phyloP scores from a whole-genome alignment of 345 rosid species.

The Microthlaspi erraticum region DNA sequence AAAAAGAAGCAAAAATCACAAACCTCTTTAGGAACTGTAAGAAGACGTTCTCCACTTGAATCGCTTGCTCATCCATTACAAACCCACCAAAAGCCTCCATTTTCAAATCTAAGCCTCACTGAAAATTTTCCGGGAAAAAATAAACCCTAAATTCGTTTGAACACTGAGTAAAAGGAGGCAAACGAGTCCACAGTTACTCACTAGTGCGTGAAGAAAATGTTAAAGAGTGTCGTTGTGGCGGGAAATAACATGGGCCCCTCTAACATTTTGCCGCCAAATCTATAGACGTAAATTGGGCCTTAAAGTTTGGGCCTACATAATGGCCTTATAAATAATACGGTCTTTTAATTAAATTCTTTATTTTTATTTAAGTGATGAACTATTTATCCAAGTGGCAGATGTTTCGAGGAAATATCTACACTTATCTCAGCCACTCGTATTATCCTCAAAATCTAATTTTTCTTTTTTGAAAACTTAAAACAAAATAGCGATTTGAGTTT shows the following conservation, averaged over 20 bases:
- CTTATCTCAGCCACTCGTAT: conserved; percentile 25
- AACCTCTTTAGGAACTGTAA: conserved; percentile 90
- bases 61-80: conserved; percentile 81
- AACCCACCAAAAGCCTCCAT: conserved; percentile 79
- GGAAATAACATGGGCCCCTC: conserved; percentile 30
- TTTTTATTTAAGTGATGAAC: neutral
- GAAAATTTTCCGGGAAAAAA: neutral
- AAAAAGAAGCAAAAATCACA: neutral
- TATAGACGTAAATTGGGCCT: conserved; percentile 15
- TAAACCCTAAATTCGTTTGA: conserved; percentile 35
- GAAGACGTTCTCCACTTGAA: conserved; percentile 84
- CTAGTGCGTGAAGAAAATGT: neutral
- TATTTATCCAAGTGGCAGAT: conserved; percentile 36
- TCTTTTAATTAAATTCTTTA: no score
- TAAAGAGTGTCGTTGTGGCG: conserved; percentile 36
- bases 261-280: conserved; percentile 38
- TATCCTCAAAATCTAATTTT: conserved; percentile 14
- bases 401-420: conserved; percentile 14
- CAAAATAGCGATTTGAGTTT: neutral
- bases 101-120: neutral
- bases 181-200: conserved; percentile 2
- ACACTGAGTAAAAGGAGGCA: neutral
- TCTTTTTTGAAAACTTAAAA: no score
- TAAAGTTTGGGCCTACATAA: neutral
- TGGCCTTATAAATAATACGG: neutral